Evolutionary conservation across 2,329 filamentous ascomycete genomes (phyloP), one percentile per base, ranked within the genome.

Genomic region (Aspergillus felis): DNA sequence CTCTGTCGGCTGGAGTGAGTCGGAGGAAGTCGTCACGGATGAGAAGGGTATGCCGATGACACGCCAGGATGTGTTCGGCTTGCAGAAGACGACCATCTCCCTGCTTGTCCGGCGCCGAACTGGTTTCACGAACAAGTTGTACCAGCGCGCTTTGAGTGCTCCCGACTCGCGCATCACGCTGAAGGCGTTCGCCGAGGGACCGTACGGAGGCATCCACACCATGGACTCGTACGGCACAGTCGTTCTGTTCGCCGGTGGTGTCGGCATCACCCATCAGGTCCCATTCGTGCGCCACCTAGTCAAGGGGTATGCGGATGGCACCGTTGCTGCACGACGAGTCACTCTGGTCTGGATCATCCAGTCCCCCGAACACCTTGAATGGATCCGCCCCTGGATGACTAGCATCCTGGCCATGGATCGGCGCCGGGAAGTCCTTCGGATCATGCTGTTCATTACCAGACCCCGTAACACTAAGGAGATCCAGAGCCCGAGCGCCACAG

Each of bases 181-280:
- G 55, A 83, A 81, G 57, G 92, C 91, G 35, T 86, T 90, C 57
- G 85, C 95, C 60, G 94, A 97, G 76, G 94, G 94, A 0, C 93
- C 94, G 0, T 97, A 97, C 71, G 88, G 86, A 4, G 88, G 87
- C 46, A 88, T 91, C 70, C 89, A 96, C 75, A 87, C 86, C 59
- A 87, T 97, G 62, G 87, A 92, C 74, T 97, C 92, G 7, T 97
- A 97, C 74, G 93, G 94, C 42, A 94, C 95, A 47, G 87, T 88
- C 48, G 84, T 99, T 61, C 87, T 99, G 56, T 92, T 97, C 70
- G 92, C 93, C 12, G 92, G 92, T 56, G 91, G 93, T 57, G 92
- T 94, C 4, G 94, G 94, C 61, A 97, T 99, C 76, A 96, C 93
- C 1, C 93, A 97, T 73, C 92, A 96, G 72, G 85, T 97, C 29